A percentile compares a stretch with the other conserved stretches of the same genome.
phyloP scores from a whole-genome alignment of 2,329 filamentous ascomycete genomes.

The Chaetomium globosum region DNA sequence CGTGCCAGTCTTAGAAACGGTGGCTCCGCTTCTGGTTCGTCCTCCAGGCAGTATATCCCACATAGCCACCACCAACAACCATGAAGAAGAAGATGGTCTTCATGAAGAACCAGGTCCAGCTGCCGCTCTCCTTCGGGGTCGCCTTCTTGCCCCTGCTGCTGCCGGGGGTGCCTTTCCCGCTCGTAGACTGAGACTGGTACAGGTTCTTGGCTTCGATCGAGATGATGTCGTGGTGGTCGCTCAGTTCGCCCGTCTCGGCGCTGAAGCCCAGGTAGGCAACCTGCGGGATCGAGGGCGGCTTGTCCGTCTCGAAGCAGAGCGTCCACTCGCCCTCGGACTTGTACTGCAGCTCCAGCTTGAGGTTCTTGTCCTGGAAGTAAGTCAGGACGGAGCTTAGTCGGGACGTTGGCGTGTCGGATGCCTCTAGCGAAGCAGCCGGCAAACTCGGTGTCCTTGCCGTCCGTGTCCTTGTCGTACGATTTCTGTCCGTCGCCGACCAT shows the following conservation, averaged over 20 bases:
- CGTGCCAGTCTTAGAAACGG: slow-evolving; percentile 51
- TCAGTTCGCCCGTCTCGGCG: slow-evolving; percentile 92
- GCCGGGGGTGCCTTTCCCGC: slow-evolving; percentile 46
- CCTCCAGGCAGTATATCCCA: slow-evolving; percentile 83
- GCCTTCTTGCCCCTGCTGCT: slow-evolving; percentile 41
- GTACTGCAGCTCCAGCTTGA: slow-evolving; percentile 92
- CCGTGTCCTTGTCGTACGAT: slow-evolving; percentile 86
- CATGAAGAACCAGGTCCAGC: slow-evolving; percentile 68
- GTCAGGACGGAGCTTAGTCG: slow-evolving; percentile 87
- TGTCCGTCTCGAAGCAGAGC: slow-evolving; percentile 77
- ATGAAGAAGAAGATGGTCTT: slow-evolving; percentile 79
- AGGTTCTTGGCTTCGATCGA: slow-evolving; percentile 84
- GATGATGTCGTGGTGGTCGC: slow-evolving; percentile 97
- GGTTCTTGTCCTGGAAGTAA: slow-evolving; percentile 93
- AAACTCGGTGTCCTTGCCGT: slow-evolving; percentile 90
- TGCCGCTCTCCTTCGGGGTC: slow-evolving; percentile 50
- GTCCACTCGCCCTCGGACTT: slow-evolving; percentile 87
- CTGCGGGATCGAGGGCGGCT: slow-evolving; percentile 75
- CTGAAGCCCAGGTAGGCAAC: slow-evolving; percentile 76
- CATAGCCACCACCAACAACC: slow-evolving; percentile 73
- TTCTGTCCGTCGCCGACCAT: slow-evolving; percentile 94
- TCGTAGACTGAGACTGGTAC: slow-evolving; percentile 64
- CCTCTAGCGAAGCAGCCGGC: slow-evolving; percentile 94
- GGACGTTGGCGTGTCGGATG: slow-evolving; percentile 74
- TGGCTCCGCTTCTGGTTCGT: slow-evolving; percentile 63